A percentile compares a stretch with the other conserved stretches of the same genome.
phyloP scores from a whole-genome alignment of 2,329 filamentous ascomycete species.

The Cercospora sp. region DNA sequence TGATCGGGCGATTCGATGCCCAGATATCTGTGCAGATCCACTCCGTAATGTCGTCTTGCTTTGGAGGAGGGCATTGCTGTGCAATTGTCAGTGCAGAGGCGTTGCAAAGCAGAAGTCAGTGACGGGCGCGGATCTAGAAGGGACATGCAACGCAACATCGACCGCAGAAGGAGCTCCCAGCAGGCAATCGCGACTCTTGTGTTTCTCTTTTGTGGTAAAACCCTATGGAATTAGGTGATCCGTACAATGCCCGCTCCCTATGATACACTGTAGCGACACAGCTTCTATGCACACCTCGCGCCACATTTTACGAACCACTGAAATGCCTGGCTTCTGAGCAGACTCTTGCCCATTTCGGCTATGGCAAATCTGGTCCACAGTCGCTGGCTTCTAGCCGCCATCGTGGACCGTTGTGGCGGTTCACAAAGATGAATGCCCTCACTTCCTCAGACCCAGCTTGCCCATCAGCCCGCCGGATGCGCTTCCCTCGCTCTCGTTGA shows the following conservation, averaged over 20 bases:
- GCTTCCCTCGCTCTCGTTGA: constrained; percentile 55
- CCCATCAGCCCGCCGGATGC: constrained; percentile 50
- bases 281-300: constrained; percentile 28
- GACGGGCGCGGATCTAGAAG: not conserved
- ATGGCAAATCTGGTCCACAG: not conserved
- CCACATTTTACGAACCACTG: not conserved
- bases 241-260: constrained; percentile 24
- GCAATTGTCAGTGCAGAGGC: not conserved
- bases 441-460: constrained; percentile 53
- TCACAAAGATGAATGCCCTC: not conserved
- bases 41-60: constrained; percentile 24
- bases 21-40: constrained; percentile 28
- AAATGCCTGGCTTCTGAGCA: not conserved
- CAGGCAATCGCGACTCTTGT: not conserved
- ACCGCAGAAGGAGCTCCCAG: not conserved
- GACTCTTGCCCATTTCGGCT: not conserved
- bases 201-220: not conserved
- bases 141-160: not conserved
- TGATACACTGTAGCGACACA: constrained; percentile 26
- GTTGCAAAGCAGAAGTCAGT: not conserved
- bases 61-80: constrained; percentile 6
- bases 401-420: not conserved
- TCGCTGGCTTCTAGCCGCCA: not conserved
- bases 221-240: constrained; percentile 24
- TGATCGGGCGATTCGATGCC: constrained; percentile 18